Base-by-base conservation (phyloP, 2,329 filamentous ascomycete genomes). In the Botrytis porri region DNA sequence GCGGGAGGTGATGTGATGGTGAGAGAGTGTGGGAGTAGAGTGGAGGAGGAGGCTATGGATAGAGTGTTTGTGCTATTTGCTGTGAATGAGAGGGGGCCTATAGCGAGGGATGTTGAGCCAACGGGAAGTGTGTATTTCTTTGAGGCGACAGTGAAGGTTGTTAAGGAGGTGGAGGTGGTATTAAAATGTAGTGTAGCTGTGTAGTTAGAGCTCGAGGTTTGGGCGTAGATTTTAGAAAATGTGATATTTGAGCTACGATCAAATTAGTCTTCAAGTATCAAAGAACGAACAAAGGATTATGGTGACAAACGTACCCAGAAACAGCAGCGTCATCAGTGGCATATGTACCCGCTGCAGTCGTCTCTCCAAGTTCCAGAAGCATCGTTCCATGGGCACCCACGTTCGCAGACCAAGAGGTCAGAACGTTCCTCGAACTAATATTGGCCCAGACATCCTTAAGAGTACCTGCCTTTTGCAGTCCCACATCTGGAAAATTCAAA, bases 401-500 rank as follows among this genome's bases (percentile, higher is more conserved):
- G 6, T 16, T 16, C 20, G 72, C 75, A 1, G 74, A 75, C 66
- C 77, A 78, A 12, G 76, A 76, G 8, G 78, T 79, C 18, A 74
- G 18, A 10, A 77, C 74, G 64, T 77, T 74, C 2, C 29, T 45
- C 9, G 59, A 32, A 0, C 74, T 75, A 1, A 72, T 70, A 22
- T 32, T 59, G 22, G 76, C 76, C 78, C 78, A 78, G 10, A 79
- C 71, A 75, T 78, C 74, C 54, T 78, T 78, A 22, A 79, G 2
- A 29, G 64, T 67, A 12, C 69, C 69, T 6, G 75, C 77, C 20
- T 71, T 76, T 67, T 79, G 78, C 22, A 78, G 14, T 18, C 77
- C 77, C 51, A 79, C 73, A 74, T 76, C 77, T 18, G 77, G 73
- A n/a, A 79, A 61, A 73, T 78, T 74, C 41, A 79, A 45, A 3